Evolutionary conservation across 225 moss, liverwort and hornwort genomes (phyloP).

Genomic region (Lunularia cruciata): DNA sequence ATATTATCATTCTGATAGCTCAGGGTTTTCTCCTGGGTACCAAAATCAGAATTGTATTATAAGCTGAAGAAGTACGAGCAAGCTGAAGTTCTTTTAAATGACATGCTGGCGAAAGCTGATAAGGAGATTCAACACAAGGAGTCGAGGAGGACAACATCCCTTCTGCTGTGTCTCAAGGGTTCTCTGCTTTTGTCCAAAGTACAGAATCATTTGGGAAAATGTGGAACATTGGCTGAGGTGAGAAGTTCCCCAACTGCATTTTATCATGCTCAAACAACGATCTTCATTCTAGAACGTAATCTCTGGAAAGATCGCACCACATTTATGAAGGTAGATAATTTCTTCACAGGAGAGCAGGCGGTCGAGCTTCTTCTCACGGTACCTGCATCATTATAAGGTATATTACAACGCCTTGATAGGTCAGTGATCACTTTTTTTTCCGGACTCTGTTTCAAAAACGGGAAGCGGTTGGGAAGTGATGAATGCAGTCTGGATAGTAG

Average conservation of each 20-base stretch:
- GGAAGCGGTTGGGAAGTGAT: background rate
- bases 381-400: constrained; percentile 80
- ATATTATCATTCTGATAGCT: background rate
- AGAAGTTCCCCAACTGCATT: background rate
- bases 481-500: background rate
- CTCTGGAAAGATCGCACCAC: constrained; percentile 30
- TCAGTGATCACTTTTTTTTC: background rate
- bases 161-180: constrained; percentile 72
- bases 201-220: constrained; percentile 66
- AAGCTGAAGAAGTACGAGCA: constrained; percentile 67
- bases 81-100: constrained; percentile 55
- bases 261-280: background rate
- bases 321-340: constrained; percentile 35
- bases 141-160: constrained; percentile 47
- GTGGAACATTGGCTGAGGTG: constrained; percentile 57
- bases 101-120: constrained; percentile 59
- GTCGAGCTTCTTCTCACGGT: constrained; percentile 57
- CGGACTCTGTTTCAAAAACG: background rate
- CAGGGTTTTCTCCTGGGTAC: background rate
- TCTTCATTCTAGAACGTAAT: constrained; percentile 3
- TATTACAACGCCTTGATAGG: constrained; percentile 1
- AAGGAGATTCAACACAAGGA: constrained; percentile 46
- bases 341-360: constrained; percentile 43
- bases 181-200: constrained; percentile 86
- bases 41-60: constrained; percentile 68